Evolutionary conservation across 495 filamentous ascomycete genomes (phyloP).

Genomic region (Penicillium salamii): DNA sequence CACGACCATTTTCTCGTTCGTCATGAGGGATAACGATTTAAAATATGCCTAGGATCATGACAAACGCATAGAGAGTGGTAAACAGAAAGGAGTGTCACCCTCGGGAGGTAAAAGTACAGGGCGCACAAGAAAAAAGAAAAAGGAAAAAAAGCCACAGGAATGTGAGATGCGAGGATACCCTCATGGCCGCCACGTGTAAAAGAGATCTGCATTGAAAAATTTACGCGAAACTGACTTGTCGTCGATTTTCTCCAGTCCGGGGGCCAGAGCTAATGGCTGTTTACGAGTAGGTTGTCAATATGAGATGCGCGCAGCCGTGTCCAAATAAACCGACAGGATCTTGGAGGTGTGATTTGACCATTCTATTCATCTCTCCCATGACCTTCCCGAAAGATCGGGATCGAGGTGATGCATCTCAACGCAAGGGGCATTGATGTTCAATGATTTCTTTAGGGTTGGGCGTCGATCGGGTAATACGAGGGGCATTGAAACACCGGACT

Average conservation of each 20-base stretch:
- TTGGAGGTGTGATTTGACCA: neutral
- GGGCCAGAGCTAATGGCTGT: neutral
- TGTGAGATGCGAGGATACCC: constrained; percentile 23
- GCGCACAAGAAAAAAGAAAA: constrained; percentile 5
- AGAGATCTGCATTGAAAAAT: constrained; percentile 3
- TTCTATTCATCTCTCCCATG: neutral
- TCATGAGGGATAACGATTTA: neutral
- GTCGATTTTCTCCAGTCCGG: neutral
- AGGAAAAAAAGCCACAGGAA: constrained; percentile 12
- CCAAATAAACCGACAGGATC: neutral
- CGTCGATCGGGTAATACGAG: constrained; percentile 12
- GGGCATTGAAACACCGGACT: neutral
- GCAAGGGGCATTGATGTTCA: constrained; percentile 11
- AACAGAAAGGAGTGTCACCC: constrained; percentile 2
- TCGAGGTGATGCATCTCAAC: constrained; percentile 9
- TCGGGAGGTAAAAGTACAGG: constrained; percentile 3
- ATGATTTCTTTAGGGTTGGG: constrained; percentile 5
- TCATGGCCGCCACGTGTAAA: constrained; percentile 30
- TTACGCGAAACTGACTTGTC: constrained; percentile 10
- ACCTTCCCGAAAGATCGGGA: constrained; percentile 2
- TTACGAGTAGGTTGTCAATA: constrained; percentile 22
- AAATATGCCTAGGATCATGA: neutral
- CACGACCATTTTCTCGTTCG: constrained; percentile 12
- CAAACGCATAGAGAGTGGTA: neutral
- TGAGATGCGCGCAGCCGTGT: constrained; percentile 1